Conservation (phyloP, 78 protist species). For the Dictyostelium intermedium region DNA sequence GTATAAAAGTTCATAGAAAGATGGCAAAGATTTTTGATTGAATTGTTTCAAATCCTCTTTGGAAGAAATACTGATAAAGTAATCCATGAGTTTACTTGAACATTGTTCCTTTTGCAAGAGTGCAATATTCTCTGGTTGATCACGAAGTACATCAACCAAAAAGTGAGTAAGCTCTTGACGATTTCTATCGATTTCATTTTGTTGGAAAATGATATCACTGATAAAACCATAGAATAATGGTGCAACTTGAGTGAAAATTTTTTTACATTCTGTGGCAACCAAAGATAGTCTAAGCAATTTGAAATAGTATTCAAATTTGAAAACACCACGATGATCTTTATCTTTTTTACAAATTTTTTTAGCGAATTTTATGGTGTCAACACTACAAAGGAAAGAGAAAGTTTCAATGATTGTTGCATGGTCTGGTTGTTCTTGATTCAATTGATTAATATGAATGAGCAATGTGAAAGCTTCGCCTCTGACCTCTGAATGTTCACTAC, state of each 20-base stretch:
- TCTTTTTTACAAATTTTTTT: constrained; percentile 14
- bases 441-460: not conserved
- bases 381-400: not conserved
- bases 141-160: not conserved
- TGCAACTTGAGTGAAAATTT: not conserved
- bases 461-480: constrained; percentile 33
- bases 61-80: constrained; percentile 48
- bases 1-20: constrained; percentile 30
- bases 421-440: not conserved
- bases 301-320: constrained; percentile 28
- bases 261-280: not conserved
- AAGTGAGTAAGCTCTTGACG: constrained; percentile 58
- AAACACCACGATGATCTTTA: constrained; percentile 13
- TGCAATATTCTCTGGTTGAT: constrained; percentile 11
- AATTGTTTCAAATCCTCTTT: constrained; percentile 59
- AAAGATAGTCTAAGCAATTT: constrained; percentile 11
- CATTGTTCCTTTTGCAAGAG: constrained; percentile 5
- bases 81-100: constrained; percentile 40
- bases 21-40: constrained; percentile 59
- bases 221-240: not conserved
- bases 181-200: constrained; percentile 43
- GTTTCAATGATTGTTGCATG: not conserved
- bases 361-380: not conserved
- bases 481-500: constrained; percentile 10
- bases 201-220: not conserved